Percentiles rank a stretch among this genome's conserved stretches.
These are phyloP conservation scores for Coleophoma eucalyptorum DNA, from an alignment of 2,329 filamentous ascomycete genomes.

Conservation along the genomic window DNA sequence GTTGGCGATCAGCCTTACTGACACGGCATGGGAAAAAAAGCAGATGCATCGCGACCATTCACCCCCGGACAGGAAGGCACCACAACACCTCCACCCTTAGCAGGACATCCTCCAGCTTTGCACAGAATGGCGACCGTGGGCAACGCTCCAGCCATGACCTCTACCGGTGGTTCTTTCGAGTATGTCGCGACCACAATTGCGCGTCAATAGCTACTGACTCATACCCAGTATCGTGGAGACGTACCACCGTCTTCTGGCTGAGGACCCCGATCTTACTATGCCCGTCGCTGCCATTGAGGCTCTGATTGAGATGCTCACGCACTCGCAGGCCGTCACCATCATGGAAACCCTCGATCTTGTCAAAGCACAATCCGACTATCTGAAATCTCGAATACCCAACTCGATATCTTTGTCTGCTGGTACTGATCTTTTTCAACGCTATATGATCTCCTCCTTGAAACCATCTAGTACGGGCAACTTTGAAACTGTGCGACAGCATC, in stretches of 20 bases:
- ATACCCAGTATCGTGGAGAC: constrained; percentile 51
- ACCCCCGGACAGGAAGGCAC: constrained; percentile 16
- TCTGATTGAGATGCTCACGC: constrained; percentile 79
- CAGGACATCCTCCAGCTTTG: constrained; percentile 21
- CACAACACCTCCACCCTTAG: constrained; percentile 23
- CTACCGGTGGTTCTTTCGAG: constrained; percentile 22
- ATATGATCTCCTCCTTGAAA: constrained; percentile 70
- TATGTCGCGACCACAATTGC: constrained; percentile 6
- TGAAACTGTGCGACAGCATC: constrained; percentile 75
- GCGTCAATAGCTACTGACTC: constrained; percentile 18
- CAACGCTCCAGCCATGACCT: constrained; percentile 14
- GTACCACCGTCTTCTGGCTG: constrained; percentile 58
- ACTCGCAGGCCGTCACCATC: constrained; percentile 78
- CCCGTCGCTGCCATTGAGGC: constrained; percentile 93
- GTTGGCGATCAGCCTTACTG: no score
- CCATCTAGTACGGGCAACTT: constrained; percentile 60
- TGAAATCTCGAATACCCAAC: constrained; percentile 79
- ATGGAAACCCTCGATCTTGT: constrained; percentile 91
- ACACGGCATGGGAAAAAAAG: no score
- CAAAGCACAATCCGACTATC: constrained; percentile 68
- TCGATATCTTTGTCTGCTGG: constrained; percentile 90
- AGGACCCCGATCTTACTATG: constrained; percentile 86
- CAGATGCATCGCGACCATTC: neutral
- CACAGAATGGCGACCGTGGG: constrained; percentile 24
- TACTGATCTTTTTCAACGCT: constrained; percentile 93